Percentiles rank a stretch among this genome's conserved stretches.
These are phyloP conservation scores for Botryotinia globosa DNA, from an alignment of 2,329 filamentous ascomycete species.

Conservation along the genomic window DNA sequence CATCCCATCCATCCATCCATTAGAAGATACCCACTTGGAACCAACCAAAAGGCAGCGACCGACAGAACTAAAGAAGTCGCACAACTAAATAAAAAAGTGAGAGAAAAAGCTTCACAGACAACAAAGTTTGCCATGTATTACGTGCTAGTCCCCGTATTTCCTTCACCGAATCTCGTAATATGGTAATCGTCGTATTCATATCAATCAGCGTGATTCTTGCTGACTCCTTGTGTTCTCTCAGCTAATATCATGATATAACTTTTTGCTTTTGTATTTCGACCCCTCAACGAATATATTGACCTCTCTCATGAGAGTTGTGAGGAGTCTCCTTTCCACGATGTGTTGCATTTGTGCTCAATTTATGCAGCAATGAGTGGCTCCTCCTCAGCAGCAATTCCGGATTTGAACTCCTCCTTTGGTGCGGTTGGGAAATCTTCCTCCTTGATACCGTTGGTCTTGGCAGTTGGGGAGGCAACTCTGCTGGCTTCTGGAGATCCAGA, in stretches of 20 bases:
- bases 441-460: slow-evolving; percentile 24
- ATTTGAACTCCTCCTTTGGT: slow-evolving; percentile 38
- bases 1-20: background rate
- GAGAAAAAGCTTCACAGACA: slow-evolving; percentile 16
- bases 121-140: background rate
- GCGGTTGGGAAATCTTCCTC: slow-evolving; percentile 37
- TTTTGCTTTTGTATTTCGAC: background rate
- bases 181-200: slow-evolving; percentile 1
- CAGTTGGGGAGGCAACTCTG: slow-evolving; percentile 26
- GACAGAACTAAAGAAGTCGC: background rate
- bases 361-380: slow-evolving; percentile 34
- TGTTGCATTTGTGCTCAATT: slow-evolving; percentile 9
- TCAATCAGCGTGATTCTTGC: background rate
- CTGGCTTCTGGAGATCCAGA: slow-evolving; percentile 33
- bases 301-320: slow-evolving; percentile 8
- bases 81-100: background rate
- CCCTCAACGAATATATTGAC: slow-evolving; percentile 3
- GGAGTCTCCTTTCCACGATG: background rate
- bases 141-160: slow-evolving; percentile 1
- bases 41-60: background rate
- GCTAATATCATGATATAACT: background rate
- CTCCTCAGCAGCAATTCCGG: slow-evolving; percentile 26
- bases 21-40: background rate
- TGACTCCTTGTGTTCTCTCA: slow-evolving; percentile 7
- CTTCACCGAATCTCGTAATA: background rate